A percentile compares a stretch with the other conserved stretches of the same genome.
Evolutionary conservation across 768 basidiomycete species (phyloP).

Genomic region (Boletus rubescentipes): DNA sequence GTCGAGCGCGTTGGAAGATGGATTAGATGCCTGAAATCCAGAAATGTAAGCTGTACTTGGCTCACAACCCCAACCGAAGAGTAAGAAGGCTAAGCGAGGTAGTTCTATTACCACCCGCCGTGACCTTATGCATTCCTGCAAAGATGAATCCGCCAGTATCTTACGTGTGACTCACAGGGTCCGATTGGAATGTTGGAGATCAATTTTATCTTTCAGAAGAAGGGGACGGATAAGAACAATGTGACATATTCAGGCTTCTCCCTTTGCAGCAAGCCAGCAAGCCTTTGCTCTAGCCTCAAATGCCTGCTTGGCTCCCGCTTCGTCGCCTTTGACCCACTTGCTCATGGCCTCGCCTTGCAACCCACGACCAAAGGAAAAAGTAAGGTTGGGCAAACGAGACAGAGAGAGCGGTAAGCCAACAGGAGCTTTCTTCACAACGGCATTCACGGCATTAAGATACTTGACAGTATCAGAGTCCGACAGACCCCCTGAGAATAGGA

Average conservation of each 20-base stretch:
- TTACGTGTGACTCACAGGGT: neutral
- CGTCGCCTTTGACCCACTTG: slow-evolving; percentile 47
- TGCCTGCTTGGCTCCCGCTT: slow-evolving; percentile 37
- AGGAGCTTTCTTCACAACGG: slow-evolving; percentile 35
- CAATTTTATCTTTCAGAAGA: slow-evolving; percentile 1
- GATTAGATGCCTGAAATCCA: no score
- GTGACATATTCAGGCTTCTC: slow-evolving; percentile 21
- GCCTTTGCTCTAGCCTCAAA: slow-evolving; percentile 44
- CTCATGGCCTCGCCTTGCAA: slow-evolving; percentile 51
- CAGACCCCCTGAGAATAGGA: slow-evolving; percentile 38
- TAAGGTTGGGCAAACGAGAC: slow-evolving; percentile 41
- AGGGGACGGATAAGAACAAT: neutral
- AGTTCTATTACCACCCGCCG: no score
- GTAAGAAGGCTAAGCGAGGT: no score
- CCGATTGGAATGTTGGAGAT: neutral
- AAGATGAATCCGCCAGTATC: neutral
- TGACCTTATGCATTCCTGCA: no score
- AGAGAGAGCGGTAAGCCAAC: slow-evolving; percentile 32
- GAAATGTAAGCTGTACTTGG: no score
- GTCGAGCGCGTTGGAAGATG: no score
- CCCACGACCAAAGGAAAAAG: slow-evolving; percentile 51
- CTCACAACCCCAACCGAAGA: no score
- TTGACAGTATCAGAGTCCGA: slow-evolving; percentile 39
- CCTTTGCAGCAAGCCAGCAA: slow-evolving; percentile 43
- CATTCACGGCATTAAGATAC: slow-evolving; percentile 44